These are phyloP conservation scores for Puccinia horiana DNA, from an alignment of 1,284 basidiomycete species.

Conservation along the genomic window DNA sequence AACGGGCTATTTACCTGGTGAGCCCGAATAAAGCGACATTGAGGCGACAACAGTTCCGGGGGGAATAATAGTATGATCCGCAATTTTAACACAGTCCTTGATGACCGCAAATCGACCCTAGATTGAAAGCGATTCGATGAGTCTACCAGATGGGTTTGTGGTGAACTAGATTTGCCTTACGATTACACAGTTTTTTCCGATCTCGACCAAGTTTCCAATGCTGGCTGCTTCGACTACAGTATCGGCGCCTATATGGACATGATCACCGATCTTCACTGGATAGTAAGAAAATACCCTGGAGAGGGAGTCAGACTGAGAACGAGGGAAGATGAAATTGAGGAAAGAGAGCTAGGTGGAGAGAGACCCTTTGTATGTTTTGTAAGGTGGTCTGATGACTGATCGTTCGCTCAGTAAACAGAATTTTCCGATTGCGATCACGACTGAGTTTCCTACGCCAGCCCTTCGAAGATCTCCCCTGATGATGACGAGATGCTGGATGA, in stretches of 20 bases:
- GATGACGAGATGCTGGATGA: conserved; percentile 83
- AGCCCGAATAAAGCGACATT: conserved; percentile 80
- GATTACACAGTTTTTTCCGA: conserved; percentile 91
- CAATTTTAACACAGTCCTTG: conserved; percentile 87
- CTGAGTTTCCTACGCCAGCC: conserved; percentile 80
- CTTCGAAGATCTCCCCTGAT: conserved; percentile 80
- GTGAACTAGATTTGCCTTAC: conserved; percentile 63
- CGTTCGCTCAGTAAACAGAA: conserved; percentile 89
- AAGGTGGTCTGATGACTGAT: conserved; percentile 77
- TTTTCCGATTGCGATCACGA: conserved; percentile 86
- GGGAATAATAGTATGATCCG: conserved; percentile 83
- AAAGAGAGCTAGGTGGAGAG: conserved; percentile 5
- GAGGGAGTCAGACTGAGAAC: neutral
- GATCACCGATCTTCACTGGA: conserved; percentile 93
- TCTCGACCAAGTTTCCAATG: conserved; percentile 90
- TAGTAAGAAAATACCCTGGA: conserved; percentile 66
- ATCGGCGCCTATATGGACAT: conserved; percentile 85
- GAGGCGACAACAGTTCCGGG: conserved; percentile 91
- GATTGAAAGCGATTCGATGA: neutral
- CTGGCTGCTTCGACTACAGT: conserved; percentile 89
- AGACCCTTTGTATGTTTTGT: conserved; percentile 78
- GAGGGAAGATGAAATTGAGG: neutral
- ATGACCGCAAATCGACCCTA: conserved; percentile 96
- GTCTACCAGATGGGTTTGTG: neutral
- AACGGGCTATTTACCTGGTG: conserved; percentile 71